Evolutionary conservation across 257 asterid species (phyloP).

Genomic region (Gynochthodes officinalis): DNA sequence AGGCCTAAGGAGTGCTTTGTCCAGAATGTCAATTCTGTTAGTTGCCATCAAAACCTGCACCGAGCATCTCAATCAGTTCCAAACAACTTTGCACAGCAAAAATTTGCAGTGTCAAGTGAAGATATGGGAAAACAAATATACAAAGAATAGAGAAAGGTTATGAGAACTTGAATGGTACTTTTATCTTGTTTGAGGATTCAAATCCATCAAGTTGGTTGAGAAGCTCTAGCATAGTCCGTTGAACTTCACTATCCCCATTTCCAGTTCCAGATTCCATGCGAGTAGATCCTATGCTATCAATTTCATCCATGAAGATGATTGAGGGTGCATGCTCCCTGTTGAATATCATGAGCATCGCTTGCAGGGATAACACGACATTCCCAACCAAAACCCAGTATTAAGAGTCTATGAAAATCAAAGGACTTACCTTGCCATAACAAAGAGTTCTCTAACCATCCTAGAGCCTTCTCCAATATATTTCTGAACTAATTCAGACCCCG

Average conservation of each 20-base stretch:
- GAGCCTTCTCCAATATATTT: conserved; percentile 81
- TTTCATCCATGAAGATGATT: conserved; percentile 90
- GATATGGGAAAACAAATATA: background rate
- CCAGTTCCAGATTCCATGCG: conserved; percentile 96
- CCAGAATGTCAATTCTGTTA: conserved; percentile 83
- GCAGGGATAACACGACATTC: background rate
- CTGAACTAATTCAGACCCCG: conserved; percentile 68
- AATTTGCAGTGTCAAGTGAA: background rate
- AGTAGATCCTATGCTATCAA: conserved; percentile 87
- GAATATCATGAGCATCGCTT: background rate
- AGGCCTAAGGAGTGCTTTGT: conserved; percentile 86
- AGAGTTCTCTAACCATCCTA: conserved; percentile 91
- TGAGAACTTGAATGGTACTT: conserved; percentile 33
- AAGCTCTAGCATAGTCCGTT: conserved; percentile 89
- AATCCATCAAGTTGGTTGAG: conserved; percentile 94
- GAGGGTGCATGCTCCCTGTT: conserved; percentile 88
- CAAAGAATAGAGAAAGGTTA: background rate
- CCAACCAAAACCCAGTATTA: background rate
- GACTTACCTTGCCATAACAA: conserved; percentile 87
- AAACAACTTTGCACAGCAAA: background rate
- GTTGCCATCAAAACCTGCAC: conserved; percentile 90
- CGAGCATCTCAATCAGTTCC: background rate
- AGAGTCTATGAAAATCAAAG: background rate
- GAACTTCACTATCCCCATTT: conserved; percentile 92
- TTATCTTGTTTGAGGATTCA: conserved; percentile 87